Conservation (phyloP, 257 asterid species). For the Salvia hispanica region DNA sequence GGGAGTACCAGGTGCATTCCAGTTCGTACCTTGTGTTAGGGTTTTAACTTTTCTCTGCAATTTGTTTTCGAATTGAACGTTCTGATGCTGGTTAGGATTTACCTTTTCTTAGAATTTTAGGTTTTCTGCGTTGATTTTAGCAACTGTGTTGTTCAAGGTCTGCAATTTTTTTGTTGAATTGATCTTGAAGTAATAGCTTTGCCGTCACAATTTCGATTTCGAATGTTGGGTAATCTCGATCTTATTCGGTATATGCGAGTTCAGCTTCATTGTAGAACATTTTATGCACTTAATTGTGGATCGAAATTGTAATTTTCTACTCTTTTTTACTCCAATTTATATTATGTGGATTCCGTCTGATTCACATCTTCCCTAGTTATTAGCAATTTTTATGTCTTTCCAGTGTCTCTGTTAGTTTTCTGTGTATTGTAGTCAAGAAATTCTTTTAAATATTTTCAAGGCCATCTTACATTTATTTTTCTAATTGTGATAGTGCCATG, state of each 20-base stretch:
- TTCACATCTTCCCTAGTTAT: neutral
- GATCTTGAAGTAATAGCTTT: too few species aligned
- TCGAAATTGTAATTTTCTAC: too few species aligned
- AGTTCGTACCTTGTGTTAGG: slow-evolving; percentile 6
- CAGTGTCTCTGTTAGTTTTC: neutral
- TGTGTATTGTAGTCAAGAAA: neutral
- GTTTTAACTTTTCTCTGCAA: slow-evolving; percentile 5
- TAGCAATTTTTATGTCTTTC: neutral
- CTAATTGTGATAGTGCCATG: neutral
- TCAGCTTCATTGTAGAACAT: neutral
- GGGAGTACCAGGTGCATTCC: slow-evolving; percentile 85
- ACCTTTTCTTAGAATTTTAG: neutral
- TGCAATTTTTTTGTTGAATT: too few species aligned
- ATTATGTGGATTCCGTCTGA: neutral
- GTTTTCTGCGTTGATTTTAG: neutral
- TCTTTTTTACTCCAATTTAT: too few species aligned
- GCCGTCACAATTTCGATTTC: too few species aligned
- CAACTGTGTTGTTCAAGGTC: too few species aligned
- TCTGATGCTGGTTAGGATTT: neutral
- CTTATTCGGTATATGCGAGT: neutral
- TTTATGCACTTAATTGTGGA: neutral
- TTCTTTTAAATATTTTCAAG: neutral
- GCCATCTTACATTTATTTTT: neutral
- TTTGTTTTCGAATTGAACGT: slow-evolving; percentile 7
- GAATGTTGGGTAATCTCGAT: too few species aligned